Base-by-base conservation (phyloP, 805 yeast species). In the Kurtzmaniella fragi region DNA sequence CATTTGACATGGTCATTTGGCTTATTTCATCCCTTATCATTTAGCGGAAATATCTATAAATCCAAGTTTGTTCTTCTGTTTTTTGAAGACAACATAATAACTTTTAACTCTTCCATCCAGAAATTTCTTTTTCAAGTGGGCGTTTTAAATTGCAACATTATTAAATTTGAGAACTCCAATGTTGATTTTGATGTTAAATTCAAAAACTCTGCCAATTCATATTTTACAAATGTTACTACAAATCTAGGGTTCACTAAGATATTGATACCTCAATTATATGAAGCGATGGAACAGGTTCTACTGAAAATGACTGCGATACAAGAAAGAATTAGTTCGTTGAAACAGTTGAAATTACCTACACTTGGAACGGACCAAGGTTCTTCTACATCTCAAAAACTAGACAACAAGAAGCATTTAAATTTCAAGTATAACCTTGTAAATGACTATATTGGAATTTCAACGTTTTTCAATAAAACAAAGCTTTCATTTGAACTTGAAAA, bases 401-500 rank as follows among this genome's bases (percentile, higher is more conserved):
- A 13, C 17, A 25, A 25, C 8, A 28, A 8, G 15, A 33, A 39
- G 31, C 33, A 39, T 2, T 16, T 58, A 28, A 54, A 56, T 3
- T 54, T 59, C 37, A 58, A 51, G 30, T 26, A 56, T 11, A 48
- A 50, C 5, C 41, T 60, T 26, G 35, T 48, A 2, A 64, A 60
- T 34, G 64, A 67, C 26, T 68, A 67, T 39, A 50, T 61, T 32
- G 70, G 69, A 3, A 32, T 70, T 16, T 57, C 70, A 1, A 52
- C 67, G 5, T 51, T 58, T 36, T 43, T 55, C 11, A 61, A 58
- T 11, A 59, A 53, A 17, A 49, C 65, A 4, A 57, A 61, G 33
- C 59, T 54, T 36, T 53, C 71, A 0, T 44, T 67, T 17, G 74
- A 67, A 39, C 32, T 61, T 1, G 71, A 68, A 36, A 62, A 58